These are phyloP conservation scores for Anthracocystis panici-leucophaei DNA, from an alignment of 1,284 basidiomycete genomes.

Conservation along the genomic window DNA sequence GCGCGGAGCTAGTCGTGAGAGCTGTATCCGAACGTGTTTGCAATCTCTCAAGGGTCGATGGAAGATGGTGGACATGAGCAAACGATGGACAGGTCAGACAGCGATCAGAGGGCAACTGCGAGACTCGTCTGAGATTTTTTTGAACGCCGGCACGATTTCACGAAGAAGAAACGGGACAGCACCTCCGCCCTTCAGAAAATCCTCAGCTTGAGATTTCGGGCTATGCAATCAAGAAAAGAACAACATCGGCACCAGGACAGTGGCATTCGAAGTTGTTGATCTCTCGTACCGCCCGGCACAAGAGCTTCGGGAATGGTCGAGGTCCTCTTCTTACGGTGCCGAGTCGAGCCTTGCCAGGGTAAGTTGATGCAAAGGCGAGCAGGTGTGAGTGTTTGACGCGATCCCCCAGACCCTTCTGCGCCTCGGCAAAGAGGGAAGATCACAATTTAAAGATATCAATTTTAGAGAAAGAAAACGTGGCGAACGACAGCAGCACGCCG, in stretches of 20 bases:
- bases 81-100: no score
- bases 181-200: no score
- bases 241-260: no score
- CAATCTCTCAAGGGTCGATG: neutral
- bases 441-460: no score
- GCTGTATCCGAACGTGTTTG: neutral
- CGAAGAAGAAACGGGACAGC: no score
- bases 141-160: no score
- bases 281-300: neutral
- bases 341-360: neutral
- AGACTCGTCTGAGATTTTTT: no score
- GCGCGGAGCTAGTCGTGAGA: neutral
- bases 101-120: no score
- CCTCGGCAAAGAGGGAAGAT: neutral
- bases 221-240: no score
- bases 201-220: no score
- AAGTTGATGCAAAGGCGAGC: neutral
- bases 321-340: neutral
- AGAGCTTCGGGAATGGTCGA: neutral
- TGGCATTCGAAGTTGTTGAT: no score
- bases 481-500: neutral
- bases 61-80: slow-evolving; percentile 1
- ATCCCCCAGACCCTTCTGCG: neutral
- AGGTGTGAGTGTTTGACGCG: neutral
- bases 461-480: neutral